Evolutionary conservation across 2,329 filamentous ascomycete genomes (phyloP).

Genomic region (Pseudocercospora cruenta): DNA sequence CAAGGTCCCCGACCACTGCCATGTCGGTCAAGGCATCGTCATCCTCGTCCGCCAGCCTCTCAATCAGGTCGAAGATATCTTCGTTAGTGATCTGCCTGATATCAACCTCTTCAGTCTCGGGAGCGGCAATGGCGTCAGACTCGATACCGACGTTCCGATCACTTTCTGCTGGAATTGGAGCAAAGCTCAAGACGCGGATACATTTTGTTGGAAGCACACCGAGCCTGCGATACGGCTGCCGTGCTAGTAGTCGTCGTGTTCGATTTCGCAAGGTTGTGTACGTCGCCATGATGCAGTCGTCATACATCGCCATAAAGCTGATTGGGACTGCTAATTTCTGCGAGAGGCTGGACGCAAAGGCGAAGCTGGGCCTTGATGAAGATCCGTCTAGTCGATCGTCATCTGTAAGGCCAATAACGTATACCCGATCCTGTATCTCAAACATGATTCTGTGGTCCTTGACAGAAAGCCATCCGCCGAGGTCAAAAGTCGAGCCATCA

Average conservation of each 20-base stretch:
- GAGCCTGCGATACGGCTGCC: slow-evolving; percentile 19
- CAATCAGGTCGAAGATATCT: slow-evolving; percentile 11
- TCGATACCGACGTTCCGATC: background rate
- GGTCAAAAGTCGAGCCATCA: slow-evolving; percentile 46
- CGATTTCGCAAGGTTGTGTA: slow-evolving; percentile 43
- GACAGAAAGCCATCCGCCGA: slow-evolving; percentile 53
- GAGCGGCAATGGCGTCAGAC: background rate
- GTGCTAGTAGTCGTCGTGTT: slow-evolving; percentile 18
- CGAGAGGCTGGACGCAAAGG: slow-evolving; percentile 40
- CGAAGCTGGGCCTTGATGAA: slow-evolving; percentile 31
- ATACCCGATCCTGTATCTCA: slow-evolving; percentile 49
- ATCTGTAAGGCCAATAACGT: slow-evolving; percentile 47
- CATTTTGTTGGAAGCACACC: slow-evolving; percentile 46
- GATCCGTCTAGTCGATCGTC: slow-evolving; percentile 22
- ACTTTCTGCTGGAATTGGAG: slow-evolving; percentile 30
- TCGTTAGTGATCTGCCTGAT: background rate
- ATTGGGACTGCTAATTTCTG: slow-evolving; percentile 48
- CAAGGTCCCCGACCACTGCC: background rate
- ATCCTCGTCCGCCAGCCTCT: slow-evolving; percentile 11
- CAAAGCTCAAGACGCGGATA: slow-evolving; percentile 46
- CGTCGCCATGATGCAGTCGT: slow-evolving; percentile 53
- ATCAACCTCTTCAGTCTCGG: background rate
- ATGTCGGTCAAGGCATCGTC: slow-evolving; percentile 9
- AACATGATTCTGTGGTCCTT: slow-evolving; percentile 49
- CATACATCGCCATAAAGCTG: slow-evolving; percentile 52